Evolutionary conservation across 2,329 filamentous ascomycete species (phyloP), one percentile per base, ranked within the genome.

Genomic region (Elsinoe perseae): DNA sequence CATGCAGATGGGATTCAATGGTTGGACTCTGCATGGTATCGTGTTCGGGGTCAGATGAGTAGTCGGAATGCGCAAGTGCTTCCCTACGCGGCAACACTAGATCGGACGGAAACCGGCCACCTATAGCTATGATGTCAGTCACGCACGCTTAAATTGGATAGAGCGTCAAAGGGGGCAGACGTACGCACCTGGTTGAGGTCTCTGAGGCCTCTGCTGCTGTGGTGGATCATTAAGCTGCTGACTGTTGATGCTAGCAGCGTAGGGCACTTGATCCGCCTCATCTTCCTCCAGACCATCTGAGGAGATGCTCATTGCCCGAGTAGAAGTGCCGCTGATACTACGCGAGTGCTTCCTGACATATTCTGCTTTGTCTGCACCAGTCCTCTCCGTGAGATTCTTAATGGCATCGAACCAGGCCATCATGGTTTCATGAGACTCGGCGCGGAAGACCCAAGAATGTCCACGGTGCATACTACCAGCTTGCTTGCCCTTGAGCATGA

Each of bases 391-490:
- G 60, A 98, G 76, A 40, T 81, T 83, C 70, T 92, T 90, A 69
- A 98, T 92, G 65, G 95, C 92, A 55, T 93, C 86, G 69, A 90
- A 97, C 84, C 93, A 98, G 44, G 90, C 89, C 76, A 95, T 84
- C 92, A 97, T 96, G 12, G 91, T 96, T 64, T 97, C 92, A 70
- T 95, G 77, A 1, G 80, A 80, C 66, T 85, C 82, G 20, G 82
- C 82, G 55, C 82, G 77, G 73, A 85, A 85, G 8, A 85, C 81
- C 82, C 82, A 85, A 36, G 80, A 80, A 66, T 85, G 82, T 30
- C 82, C 82, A 60, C 91, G 87, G 71, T 97, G 93, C 83, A 97
- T 89, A 3, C 86, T 77, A 54, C 93, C 92, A 3, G 90, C 93
- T 72, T 97, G 92, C 59, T 91, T 87, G 43, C 93, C 93, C 72